Conservation (phyloP, 495 filamentous ascomycete genomes). For the Tuber microsphaerosporum region DNA sequence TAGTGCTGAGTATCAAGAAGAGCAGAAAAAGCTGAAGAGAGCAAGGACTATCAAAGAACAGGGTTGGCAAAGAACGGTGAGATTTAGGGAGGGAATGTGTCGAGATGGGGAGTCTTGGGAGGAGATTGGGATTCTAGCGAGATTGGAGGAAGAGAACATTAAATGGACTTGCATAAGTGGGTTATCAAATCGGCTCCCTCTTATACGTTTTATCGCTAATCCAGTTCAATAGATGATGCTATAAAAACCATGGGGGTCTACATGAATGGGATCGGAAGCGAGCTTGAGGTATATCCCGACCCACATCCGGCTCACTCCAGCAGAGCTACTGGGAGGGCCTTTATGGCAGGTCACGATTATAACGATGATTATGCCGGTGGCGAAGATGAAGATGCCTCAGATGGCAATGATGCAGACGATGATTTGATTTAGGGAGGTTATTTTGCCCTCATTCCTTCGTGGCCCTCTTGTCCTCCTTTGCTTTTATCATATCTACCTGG, state of each 20-base stretch:
- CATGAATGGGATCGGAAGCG: not conserved
- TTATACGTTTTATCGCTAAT: not conserved
- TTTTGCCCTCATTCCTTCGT: not conserved
- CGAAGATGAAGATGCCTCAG: not conserved
- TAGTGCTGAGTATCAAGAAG: constrained; percentile 33
- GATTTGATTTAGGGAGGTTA: not conserved
- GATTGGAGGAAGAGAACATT: constrained; percentile 28
- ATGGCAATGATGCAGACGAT: not conserved
- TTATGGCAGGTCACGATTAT: constrained; percentile 1
- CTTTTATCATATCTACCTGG: not conserved
- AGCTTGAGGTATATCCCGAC: not conserved
- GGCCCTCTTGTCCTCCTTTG: not conserved
- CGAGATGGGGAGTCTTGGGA: constrained; percentile 27
- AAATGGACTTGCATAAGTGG: constrained; percentile 32
- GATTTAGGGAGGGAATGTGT: constrained; percentile 26
- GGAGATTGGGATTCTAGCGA: constrained; percentile 30
- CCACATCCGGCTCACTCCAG: not conserved
- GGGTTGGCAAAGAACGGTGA: constrained; percentile 21
- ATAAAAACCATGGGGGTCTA: not conserved
- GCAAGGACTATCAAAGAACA: constrained; percentile 28
- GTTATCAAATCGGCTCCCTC: constrained; percentile 1
- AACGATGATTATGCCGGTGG: not conserved
- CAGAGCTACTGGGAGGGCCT: not conserved
- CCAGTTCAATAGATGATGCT: not conserved
- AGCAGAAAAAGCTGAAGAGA: constrained; percentile 31